Evolutionary conservation across 148 eudicot genomes (phyloP), one percentile per base, ranked within the genome.

Genomic region (Polygonum aviculare): DNA sequence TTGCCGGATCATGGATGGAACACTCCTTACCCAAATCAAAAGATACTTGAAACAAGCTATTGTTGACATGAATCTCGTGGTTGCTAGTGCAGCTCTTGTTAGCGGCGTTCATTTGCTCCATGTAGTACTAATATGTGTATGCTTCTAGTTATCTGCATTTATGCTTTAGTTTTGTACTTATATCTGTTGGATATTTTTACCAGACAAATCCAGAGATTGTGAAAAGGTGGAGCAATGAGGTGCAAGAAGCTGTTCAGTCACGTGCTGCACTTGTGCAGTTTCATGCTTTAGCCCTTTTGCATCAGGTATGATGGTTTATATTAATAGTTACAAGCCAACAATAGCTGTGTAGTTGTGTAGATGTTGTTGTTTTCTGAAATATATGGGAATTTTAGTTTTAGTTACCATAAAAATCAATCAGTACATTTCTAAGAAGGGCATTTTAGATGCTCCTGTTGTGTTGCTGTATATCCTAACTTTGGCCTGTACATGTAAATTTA

Each of bases 221-320:
- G 78, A 94, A 84, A 82, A 86, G 98, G 76, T 94, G 97, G 98
- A 94, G n/a, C n/a, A n/a, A n/a, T n/a, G n/a, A n/a, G n/a, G n/a
- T n/a, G n/a, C n/a, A n/a, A n/a, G 98, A 94, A 88, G 97, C 97
- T 80, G 92, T 92, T 70, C 97, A 94, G 75, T 94, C 98, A 70
- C 89, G 98, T 77, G 91, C 98, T 75, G 93, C 98, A 52, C 93
- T 92, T 72, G 98, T 94, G 35, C 97, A 92, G 78, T 94, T 94
- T 84, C 98, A 92, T 80, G 98, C 98, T 60, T 86, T 94, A 76
- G 93, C 90, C 62, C 84, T 94, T 79, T 86, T 90, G 69, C 97
- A 94, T 78, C 97, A 90, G 98, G 98, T 94, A 82, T 47, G 50
- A 5, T 60, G 72, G 59, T 31, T 38, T 31, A 49, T 49, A 49